A percentile compares a stretch with the other conserved stretches of the same genome.
Evolutionary conservation across 495 filamentous ascomycete genomes (phyloP).

Genomic region (Aspergillus hancockii): DNA sequence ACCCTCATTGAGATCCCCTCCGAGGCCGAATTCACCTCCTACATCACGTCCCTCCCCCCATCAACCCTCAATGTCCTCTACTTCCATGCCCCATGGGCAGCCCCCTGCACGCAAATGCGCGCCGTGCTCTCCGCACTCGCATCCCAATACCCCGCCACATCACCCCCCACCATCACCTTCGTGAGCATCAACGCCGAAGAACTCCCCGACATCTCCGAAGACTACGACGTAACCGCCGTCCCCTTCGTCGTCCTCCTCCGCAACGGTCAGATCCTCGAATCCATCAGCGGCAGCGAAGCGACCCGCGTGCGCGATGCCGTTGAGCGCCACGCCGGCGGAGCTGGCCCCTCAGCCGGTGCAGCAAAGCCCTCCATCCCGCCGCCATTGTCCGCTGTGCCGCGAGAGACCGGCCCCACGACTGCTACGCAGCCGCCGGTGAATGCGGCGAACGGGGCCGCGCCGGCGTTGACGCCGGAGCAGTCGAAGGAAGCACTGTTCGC

Average conservation of each 20-base stretch:
- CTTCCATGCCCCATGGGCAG: slow-evolving; percentile 97
- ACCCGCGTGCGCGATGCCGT: slow-evolving; percentile 78
- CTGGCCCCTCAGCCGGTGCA: slow-evolving; percentile 23
- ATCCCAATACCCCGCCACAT: slow-evolving; percentile 68
- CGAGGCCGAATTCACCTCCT: slow-evolving; percentile 65
- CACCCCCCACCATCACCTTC: slow-evolving; percentile 72
- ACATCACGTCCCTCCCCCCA: slow-evolving; percentile 62
- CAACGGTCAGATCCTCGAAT: slow-evolving; percentile 69
- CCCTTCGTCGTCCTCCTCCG: slow-evolving; percentile 84
- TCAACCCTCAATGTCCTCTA: slow-evolving; percentile 77
- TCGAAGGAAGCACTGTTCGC: slow-evolving; percentile 76
- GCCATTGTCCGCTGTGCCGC: slow-evolving; percentile 45
- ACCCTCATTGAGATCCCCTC: slow-evolving; percentile 71
- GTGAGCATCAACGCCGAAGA: slow-evolving; percentile 87
- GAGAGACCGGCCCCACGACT: slow-evolving; percentile 40
- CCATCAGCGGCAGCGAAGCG: slow-evolving; percentile 85
- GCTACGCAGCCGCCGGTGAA: slow-evolving; percentile 43
- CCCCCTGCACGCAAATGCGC: slow-evolving; percentile 89
- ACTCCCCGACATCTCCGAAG: slow-evolving; percentile 80
- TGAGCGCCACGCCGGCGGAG: slow-evolving; percentile 67
- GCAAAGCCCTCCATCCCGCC: slow-evolving; percentile 52
- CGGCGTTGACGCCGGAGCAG: slow-evolving; percentile 50
- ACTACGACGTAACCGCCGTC: slow-evolving; percentile 90
- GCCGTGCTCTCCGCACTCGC: slow-evolving; percentile 84
- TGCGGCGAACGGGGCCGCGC: slow-evolving; percentile 34